Evolutionary conservation across 192 early-diverging fungal genomes (phyloP), one percentile per base, ranked within the genome.

Genomic region (Lunasporangiospora selenospora): DNA sequence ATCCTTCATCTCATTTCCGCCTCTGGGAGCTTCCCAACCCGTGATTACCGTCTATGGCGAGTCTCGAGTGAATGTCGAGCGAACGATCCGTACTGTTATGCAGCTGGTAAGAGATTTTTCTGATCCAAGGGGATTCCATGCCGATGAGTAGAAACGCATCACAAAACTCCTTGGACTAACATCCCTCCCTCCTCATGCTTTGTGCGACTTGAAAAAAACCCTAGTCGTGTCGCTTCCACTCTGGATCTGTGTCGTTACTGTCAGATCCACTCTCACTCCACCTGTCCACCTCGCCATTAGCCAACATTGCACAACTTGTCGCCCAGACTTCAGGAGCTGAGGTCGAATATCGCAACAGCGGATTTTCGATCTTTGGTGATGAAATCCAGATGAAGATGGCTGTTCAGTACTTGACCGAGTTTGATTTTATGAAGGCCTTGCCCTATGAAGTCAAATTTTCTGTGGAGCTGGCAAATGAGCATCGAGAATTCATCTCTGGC

Each of bases 401-500:
- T 0, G 90, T 85, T 54, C 69, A 83, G 52, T 58, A 63, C 29
- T 38, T 94, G 41, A 70, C 80, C 16, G 84, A 83, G 29, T 57
- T 85, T 30, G 80, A 77, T 10, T 61, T 79, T 19, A 47, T 92
- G 18, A 82, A 79, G 43, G 67, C 63, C 8, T 41, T 56, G 2
- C 67, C 46, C 0, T 62, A 85, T 16, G 87, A 90, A 54, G 85
- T 85, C 33, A 87, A 88, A 54, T 91, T 94, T 58, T 85, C 85
- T 52, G 71, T 94, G 18, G 92, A 94, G 51, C 66, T 91, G 27
- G 80, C 89, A 10, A 84, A 88, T 8, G 89, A 91, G 56, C 92
- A 94, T 62, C 81, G 85, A 9, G 92, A 94, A 50, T 94, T 93
- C 62, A 94, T 94, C 41, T 90, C 88, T 51, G 92, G 92, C 42